Evolutionary conservation across 345 rosid genomes (phyloP).

Genomic region (Acer saccharum): DNA sequence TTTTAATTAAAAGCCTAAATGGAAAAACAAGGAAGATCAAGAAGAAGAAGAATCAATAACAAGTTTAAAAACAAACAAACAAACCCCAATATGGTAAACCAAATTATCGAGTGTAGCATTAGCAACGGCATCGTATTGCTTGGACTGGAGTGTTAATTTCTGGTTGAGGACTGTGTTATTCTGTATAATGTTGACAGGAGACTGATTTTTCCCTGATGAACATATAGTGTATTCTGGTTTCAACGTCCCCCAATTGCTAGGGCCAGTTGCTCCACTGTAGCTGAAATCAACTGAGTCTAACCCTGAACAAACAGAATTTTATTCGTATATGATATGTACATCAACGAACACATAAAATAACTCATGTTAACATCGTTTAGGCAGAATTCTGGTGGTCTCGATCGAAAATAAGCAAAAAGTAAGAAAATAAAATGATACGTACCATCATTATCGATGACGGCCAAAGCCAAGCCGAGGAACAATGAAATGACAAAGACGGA

Average conservation of each 20-base stretch:
- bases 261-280: slow-evolving; percentile 45
- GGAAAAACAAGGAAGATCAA: background rate
- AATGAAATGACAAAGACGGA: slow-evolving; percentile 17
- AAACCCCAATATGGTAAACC: slow-evolving; percentile 46
- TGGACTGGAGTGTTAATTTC: slow-evolving; percentile 31
- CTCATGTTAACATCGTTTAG: no score
- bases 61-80: background rate
- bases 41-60: no score
- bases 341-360: background rate
- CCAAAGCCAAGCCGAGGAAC: slow-evolving; percentile 26
- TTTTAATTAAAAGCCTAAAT: background rate
- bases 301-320: background rate
- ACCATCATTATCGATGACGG: background rate
- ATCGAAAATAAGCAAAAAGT: no score
- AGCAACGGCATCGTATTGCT: slow-evolving; percentile 37
- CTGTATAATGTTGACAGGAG: slow-evolving; percentile 64
- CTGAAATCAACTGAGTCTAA: slow-evolving; percentile 24
- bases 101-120: slow-evolving; percentile 57
- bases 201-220: slow-evolving; percentile 56
- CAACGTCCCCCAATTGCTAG: slow-evolving; percentile 57
- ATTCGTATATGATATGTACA: background rate
- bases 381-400: no score
- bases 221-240: slow-evolving; percentile 42
- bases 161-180: slow-evolving; percentile 22
- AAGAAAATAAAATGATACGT: background rate